Conservation (phyloP, 768 basidiomycete species). For the Pisolithus sp. region DNA sequence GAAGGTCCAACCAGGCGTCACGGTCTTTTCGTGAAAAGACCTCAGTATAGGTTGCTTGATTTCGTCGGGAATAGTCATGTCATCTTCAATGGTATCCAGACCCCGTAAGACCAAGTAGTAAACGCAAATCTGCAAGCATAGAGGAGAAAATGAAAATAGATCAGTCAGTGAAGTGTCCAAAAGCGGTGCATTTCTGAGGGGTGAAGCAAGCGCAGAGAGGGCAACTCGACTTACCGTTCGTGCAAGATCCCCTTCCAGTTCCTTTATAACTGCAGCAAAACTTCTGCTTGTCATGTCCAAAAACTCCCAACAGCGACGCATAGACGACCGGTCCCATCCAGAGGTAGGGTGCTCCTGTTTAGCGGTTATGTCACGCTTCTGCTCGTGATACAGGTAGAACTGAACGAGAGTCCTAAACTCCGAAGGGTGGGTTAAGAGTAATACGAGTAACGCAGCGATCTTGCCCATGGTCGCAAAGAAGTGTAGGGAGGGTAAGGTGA, state of each 20-base stretch:
- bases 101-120: conserved; percentile 94
- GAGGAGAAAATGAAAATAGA: too few species aligned
- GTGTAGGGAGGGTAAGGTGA: not conserved
- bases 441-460: conserved; percentile 49
- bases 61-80: conserved; percentile 89
- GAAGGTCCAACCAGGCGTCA: conserved; percentile 84
- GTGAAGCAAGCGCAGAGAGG: not conserved
- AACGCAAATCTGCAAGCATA: conserved; percentile 66
- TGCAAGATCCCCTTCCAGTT: conserved; percentile 91
- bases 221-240: conserved; percentile 60
- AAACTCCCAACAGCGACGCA: conserved; percentile 88
- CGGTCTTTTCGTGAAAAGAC: conserved; percentile 71
- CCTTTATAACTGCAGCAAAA: conserved; percentile 91
- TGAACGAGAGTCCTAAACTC: conserved; percentile 83
- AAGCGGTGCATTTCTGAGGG: not conserved
- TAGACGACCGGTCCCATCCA: conserved; percentile 79
- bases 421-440: conserved; percentile 70
- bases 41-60: conserved; percentile 84
- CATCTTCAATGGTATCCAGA: conserved; percentile 97
- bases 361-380: conserved; percentile 75
- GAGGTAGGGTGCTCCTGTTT: conserved; percentile 69
- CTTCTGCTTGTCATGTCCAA: conserved; percentile 85
- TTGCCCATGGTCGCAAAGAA: conserved; percentile 40
- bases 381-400: conserved; percentile 77
- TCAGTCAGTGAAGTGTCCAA: not conserved